These are phyloP conservation scores for Pleurotus tuoliensis DNA, from an alignment of 768 basidiomycete species.

Conservation along the genomic window DNA sequence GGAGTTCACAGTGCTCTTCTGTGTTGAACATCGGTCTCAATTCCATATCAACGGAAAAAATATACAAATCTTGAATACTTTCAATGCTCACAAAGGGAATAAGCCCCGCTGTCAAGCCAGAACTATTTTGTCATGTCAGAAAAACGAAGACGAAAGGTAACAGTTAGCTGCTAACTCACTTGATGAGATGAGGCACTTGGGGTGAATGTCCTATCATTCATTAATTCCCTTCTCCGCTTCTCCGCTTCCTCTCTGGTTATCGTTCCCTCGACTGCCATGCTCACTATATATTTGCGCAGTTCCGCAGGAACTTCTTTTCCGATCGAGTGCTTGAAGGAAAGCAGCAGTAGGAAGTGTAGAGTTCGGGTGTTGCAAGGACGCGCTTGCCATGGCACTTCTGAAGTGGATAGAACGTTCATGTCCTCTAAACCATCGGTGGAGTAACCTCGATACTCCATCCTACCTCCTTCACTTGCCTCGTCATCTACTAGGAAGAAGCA, in stretches of 20 bases:
- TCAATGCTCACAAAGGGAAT: background rate
- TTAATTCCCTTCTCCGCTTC: background rate
- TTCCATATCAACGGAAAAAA: no score
- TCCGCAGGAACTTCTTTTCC: background rate
- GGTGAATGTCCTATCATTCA: background rate
- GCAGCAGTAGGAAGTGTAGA: background rate
- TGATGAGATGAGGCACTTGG: background rate
- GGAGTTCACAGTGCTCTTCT: no score
- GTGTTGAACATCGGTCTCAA: no score
- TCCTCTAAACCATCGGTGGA: background rate
- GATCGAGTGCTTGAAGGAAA: background rate
- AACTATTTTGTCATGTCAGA: background rate
- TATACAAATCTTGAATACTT: background rate
- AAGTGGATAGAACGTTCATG: background rate
- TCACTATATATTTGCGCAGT: background rate
- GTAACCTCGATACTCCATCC: background rate
- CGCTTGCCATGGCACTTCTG: conserved; percentile 1
- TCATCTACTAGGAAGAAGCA: background rate
- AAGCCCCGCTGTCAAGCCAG: background rate
- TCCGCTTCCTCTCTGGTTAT: conserved; percentile 4
- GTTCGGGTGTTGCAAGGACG: background rate
- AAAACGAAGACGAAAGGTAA: background rate
- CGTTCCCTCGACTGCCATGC: background rate
- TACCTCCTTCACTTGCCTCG: background rate
- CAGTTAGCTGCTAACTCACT: background rate